Evolutionary conservation across 139 green algal genomes (phyloP).

Genomic region (Diplosphaera chodatii): DNA sequence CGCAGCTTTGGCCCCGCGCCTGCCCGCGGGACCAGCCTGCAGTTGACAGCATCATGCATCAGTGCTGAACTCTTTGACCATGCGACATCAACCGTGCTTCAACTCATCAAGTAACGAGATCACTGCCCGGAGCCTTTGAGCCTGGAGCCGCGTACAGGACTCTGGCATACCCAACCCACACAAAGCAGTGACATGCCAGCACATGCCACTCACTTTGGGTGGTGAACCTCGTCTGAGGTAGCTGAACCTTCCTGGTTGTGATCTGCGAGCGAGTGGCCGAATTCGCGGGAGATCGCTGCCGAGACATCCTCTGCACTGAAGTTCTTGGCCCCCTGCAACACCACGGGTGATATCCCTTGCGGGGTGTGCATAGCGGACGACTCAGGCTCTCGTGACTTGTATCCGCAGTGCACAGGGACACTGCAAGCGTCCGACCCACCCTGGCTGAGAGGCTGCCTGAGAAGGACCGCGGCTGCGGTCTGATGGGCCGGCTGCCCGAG

Average conservation of each 20-base stretch:
- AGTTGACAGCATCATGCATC: background rate
- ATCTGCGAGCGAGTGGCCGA: background rate
- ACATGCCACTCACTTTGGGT: slow-evolving; percentile 3
- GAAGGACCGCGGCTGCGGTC: background rate
- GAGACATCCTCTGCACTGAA: background rate
- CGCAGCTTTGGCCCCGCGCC: background rate
- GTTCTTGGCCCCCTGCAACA: background rate
- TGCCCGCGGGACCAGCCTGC: background rate
- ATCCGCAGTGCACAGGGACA: no score
- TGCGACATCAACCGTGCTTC: no score
- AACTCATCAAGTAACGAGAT: no score
- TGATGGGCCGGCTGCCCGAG: background rate
- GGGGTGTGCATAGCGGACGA: no score
- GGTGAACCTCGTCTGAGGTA: slow-evolving; percentile 12
- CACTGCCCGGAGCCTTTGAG: no score
- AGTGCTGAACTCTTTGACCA: no score
- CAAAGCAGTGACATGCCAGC: background rate
- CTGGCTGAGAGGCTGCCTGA: background rate
- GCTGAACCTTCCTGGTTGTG: slow-evolving; percentile 5
- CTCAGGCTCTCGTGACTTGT: no score
- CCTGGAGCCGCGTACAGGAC: background rate
- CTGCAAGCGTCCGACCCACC: background rate
- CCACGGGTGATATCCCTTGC: background rate
- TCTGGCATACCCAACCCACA: background rate
- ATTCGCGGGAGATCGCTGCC: background rate